Evolutionary conservation across 805 yeast species (phyloP), one percentile per base, ranked within the genome.

Genomic region (Teunomyces funiuensis): DNA sequence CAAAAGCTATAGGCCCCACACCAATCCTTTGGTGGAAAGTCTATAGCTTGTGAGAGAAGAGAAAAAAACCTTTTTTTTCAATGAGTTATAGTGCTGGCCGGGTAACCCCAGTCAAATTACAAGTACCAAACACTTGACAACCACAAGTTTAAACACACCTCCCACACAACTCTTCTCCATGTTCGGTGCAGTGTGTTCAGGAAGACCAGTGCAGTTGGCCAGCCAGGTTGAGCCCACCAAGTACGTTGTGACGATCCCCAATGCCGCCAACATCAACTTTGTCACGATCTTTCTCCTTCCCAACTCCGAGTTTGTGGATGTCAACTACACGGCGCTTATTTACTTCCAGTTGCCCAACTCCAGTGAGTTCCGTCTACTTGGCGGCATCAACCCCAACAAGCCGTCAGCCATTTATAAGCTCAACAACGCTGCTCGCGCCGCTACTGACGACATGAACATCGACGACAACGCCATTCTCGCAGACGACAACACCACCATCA

Each of bases 391-490:
- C 33, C 64, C 73, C 0, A 66, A 63, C 27, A 93, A 91, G 58
- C 98, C 95, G 27, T 86, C 96, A 44, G 96, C 97, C 0, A 93
- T 93, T 2, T 93, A 86, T 70, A 85, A 83, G 55, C 76, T 91
- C 44, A 87, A 82, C 57, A 73, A 71, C 47, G 50, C 31, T 15
- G 18, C 10, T 10, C 28, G 59, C 6, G 50, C 55, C 10, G 31
- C 30, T 19, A 62, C 76, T 44, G 83, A 72, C 34, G 75, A 65
- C 20, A 55, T 61, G 46, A 61, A 49, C 13, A 54, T 59, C 6
- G 65, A 62, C n/a, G 71, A 67, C 38, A 55, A 48, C 2, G 34
- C 39, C 13, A 53, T 53, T 33, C 65, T 61, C 8, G 57, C 57
- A 14, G 69, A 65, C 36, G 47, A 59, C 22, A 44, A 46, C 1